phyloP scores from a whole-genome alignment of 805 yeast species.

The Candida khao-thaluensis region DNA sequence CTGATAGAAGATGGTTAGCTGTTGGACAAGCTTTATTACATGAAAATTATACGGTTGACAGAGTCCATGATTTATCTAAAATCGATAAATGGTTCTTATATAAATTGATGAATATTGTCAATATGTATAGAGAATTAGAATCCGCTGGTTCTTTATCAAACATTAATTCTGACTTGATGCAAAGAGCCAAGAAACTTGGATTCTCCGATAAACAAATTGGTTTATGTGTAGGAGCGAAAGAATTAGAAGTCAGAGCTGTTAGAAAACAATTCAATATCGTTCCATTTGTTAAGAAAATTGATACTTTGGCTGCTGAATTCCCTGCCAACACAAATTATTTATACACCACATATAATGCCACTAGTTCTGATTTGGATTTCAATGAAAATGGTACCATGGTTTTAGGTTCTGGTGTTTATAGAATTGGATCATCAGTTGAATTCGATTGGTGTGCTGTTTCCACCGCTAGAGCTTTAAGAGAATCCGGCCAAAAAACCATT shows the following conservation, averaged over 20 bases:
- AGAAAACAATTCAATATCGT: conserved; percentile 78
- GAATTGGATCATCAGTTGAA: conserved; percentile 98
- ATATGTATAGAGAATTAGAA: conserved; percentile 81
- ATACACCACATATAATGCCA: conserved; percentile 94
- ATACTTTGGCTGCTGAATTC: conserved; percentile 97
- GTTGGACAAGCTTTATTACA: conserved; percentile 95
- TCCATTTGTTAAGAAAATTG: conserved; percentile 96
- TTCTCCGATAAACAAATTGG: conserved; percentile 95
- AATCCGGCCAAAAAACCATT: conserved; percentile 81
- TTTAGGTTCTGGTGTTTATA: conserved; percentile 97
- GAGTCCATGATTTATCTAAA: conserved; percentile 85
- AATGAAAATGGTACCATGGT: conserved; percentile 92
- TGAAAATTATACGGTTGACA: conserved; percentile 87
- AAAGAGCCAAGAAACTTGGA: conserved; percentile 87
- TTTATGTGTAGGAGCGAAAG: conserved; percentile 65
- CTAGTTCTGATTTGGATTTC: conserved; percentile 77
- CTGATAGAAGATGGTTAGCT: conserved; percentile 96
- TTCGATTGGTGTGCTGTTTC: conserved; percentile 99
- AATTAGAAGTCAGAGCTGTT: conserved; percentile 76
- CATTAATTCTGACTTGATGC: conserved; percentile 66
- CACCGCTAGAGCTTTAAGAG: conserved; percentile 91
- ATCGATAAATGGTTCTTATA: conserved; percentile 95
- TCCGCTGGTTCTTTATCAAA: conserved; percentile 51
- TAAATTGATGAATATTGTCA: conserved; percentile 90
- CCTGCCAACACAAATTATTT: conserved; percentile 96